phyloP scores from a whole-genome alignment of 768 basidiomycete species.

The Mycena metata region DNA sequence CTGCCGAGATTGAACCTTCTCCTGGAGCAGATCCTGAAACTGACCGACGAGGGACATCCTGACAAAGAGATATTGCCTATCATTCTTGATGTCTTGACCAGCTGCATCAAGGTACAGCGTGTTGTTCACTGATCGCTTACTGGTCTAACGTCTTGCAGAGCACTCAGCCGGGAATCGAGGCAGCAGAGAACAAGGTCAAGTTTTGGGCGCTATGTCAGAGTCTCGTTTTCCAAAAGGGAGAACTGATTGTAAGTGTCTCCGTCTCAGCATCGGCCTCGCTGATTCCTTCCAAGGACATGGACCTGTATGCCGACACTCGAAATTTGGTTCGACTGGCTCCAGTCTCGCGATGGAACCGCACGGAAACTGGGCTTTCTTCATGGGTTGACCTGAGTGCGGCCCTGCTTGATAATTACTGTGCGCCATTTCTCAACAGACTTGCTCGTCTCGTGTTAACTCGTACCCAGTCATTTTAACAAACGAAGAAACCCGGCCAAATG shows the following conservation, averaged over 20 bases:
- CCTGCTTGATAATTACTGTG: conserved; percentile 84
- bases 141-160: conserved; percentile 50
- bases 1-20: conserved; percentile 84
- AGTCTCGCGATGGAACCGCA: conserved; percentile 70
- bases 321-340: conserved; percentile 77
- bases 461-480: conserved; percentile 74
- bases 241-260: conserved; percentile 75
- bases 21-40: conserved; percentile 76
- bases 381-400: conserved; percentile 80
- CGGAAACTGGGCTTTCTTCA: conserved; percentile 75
- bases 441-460: conserved; percentile 6
- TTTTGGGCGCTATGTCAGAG: conserved; percentile 87
- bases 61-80: conserved; percentile 85
- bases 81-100: conserved; percentile 73
- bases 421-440: conserved; percentile 42
- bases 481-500: conserved; percentile 68
- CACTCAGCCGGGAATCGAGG: conserved; percentile 91
- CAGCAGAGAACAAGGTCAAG: conserved; percentile 92
- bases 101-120: conserved; percentile 69
- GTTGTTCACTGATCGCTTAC: neutral
- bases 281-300: conserved; percentile 74
- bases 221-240: conserved; percentile 80
- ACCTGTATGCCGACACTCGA: conserved; percentile 81
- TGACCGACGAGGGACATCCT: conserved; percentile 79
- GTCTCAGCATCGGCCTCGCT: conserved; percentile 11